Percentiles rank a stretch among this genome's conserved stretches.
These are phyloP conservation scores for Ophiocordyceps robertsii DNA, from an alignment of 2,329 filamentous ascomycete species.

Conservation along the genomic window DNA sequence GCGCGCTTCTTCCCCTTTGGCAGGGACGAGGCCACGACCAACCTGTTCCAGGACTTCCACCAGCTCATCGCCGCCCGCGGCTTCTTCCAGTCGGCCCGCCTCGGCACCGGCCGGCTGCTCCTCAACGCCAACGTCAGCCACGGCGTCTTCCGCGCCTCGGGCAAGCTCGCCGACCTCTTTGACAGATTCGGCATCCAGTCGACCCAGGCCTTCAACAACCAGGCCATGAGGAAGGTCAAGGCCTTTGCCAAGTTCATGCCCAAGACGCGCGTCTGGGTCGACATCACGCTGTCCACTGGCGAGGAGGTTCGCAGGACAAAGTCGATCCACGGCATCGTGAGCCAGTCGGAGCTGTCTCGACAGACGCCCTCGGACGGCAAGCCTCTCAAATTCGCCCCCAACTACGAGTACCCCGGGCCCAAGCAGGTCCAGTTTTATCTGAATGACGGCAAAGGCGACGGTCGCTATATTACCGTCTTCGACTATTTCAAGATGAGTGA, in stretches of 20 bases:
- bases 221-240: slow-evolving; percentile 8
- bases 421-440: slow-evolving; percentile 18
- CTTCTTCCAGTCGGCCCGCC: slow-evolving; percentile 41
- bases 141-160: slow-evolving; percentile 32
- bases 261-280: slow-evolving; percentile 22
- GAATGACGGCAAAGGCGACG: slow-evolving; percentile 8
- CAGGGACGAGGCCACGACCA: slow-evolving; percentile 9
- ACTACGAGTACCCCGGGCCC: slow-evolving; percentile 18
- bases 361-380: slow-evolving; percentile 6
- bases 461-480: slow-evolving; percentile 22
- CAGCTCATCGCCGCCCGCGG: slow-evolving; percentile 32
- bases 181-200: slow-evolving; percentile 8
- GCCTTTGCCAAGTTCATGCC: slow-evolving; percentile 22
- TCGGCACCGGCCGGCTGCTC: slow-evolving; percentile 38
- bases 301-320: slow-evolving; percentile 16
- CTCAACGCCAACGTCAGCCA: slow-evolving; percentile 43
- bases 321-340: slow-evolving; percentile 15
- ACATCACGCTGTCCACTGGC: slow-evolving; percentile 16
- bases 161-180: slow-evolving; percentile 22
- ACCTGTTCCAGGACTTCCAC: slow-evolving; percentile 14
- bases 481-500: slow-evolving; percentile 32
- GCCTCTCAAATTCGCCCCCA: slow-evolving; percentile 9
- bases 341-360: slow-evolving; percentile 8
- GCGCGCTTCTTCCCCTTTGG: slow-evolving; percentile 35
- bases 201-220: background rate